A percentile compares a stretch with the other conserved stretches of the same genome.
phyloP scores from a whole-genome alignment of 2,329 filamentous ascomycete species.

The Triangularia setosa region DNA sequence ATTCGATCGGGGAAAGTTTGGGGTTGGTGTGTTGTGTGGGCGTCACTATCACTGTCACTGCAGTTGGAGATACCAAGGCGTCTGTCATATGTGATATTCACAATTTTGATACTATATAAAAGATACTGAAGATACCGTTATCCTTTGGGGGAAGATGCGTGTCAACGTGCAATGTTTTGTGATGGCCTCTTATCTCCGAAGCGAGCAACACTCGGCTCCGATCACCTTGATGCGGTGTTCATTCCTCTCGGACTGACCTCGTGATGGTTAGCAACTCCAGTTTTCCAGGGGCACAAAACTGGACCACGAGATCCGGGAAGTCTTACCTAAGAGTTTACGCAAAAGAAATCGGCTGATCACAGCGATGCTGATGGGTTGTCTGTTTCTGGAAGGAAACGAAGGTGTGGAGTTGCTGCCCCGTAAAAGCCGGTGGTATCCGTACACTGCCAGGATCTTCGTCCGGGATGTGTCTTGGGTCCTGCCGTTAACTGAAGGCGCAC shows the following conservation, averaged over 20 bases:
- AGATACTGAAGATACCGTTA: not conserved
- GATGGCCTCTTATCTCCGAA: not conserved
- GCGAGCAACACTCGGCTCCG: not conserved
- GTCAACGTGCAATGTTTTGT: not conserved
- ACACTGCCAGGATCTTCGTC: not conserved
- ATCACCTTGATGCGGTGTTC: not conserved
- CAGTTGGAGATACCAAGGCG: not conserved
- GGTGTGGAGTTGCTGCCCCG: not conserved
- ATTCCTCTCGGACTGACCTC: not conserved
- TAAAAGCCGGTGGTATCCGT: slow-evolving; percentile 19
- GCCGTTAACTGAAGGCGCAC: slow-evolving; percentile 24
- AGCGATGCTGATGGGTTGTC: not conserved
- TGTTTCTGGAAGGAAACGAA: not conserved
- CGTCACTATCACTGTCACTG: too few relatives aligned
- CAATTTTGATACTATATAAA: not conserved
- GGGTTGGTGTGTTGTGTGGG: not conserved
- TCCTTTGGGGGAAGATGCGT: not conserved
- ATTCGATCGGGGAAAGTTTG: not conserved
- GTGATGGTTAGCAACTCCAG: not conserved
- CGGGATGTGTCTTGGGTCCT: slow-evolving; percentile 12
- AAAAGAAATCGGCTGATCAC: not conserved
- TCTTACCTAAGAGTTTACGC: not conserved
- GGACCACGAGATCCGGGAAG: not conserved
- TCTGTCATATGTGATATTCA: not conserved
- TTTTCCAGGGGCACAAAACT: not conserved